Base-by-base conservation (phyloP, 148 eudicot species). In the Rhododendron kiyosumense region DNA sequence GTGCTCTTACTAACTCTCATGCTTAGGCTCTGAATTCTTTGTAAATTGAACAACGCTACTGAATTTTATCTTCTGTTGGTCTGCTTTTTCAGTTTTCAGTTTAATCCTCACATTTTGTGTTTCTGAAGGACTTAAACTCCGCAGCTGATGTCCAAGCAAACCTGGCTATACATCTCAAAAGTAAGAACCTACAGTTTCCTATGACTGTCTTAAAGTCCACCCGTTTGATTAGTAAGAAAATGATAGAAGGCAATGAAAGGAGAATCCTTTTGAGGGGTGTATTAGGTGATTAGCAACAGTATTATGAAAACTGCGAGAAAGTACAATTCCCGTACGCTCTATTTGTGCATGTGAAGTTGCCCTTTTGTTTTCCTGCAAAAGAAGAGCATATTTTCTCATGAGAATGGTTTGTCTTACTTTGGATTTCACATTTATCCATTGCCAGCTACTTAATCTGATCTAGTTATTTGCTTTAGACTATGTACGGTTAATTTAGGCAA, bases 121-220 rank as follows among this genome's bases (percentile, higher is more conserved):
- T 18, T 69, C 67, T 77, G 13, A 89, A 95, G 98, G 97, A 89
- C 24, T 91, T 89, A 83, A 95, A 95, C 86, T 85, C 94, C 45
- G 97, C 90, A 24, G 98, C 98, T 43, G 98, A 95, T 88, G 93
- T 89, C 36, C 95, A 93, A 89, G 98, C 97, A 86, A 94, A 94
- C 82, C 89, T 81, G 57, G 98, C 92, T 65, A 76, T 92, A 76
- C 74, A 74, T 73, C 94, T 95, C 20, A 90, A 82, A 86, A 89
- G 97, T 93, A 84, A 88, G 88, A 76, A 79, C 81, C 81, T 34
- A 28, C 2, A 84, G 38, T 32, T 71, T 30, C 54, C 30, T 46
- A n/a, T 48, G 67, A 18, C 9, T 54, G 22, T 82, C 11, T 84
- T 22, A 45, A 30, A 52, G 28, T 1, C 26, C 7, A 18, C 24